Evolutionary conservation across 169 alveolate species (phyloP).

Genomic region (Plasmodium vivax): DNA sequence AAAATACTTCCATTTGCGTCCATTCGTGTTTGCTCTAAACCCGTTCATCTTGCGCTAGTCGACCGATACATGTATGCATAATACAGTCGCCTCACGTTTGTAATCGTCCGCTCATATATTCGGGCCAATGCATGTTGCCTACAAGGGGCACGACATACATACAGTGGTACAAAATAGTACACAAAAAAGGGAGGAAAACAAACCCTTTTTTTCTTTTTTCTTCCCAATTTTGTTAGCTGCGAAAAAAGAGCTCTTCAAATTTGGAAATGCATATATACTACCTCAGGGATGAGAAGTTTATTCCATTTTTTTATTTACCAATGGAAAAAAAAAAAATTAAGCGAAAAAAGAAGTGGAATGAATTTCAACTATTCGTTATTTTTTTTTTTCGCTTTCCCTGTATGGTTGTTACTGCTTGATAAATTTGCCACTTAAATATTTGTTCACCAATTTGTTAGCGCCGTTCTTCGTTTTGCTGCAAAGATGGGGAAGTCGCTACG

Average conservation of each 20-base stretch:
- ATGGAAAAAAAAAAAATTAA: background rate
- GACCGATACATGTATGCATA: background rate
- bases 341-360: background rate
- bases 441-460: background rate
- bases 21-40: conserved; percentile 24
- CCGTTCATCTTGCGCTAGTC: conserved; percentile 30
- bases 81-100: background rate
- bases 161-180: background rate
- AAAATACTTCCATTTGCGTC: conserved; percentile 2
- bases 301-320: background rate
- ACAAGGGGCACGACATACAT: background rate
- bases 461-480: background rate
- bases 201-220: background rate
- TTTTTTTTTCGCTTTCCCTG: background rate
- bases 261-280: background rate
- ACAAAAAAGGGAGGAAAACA: background rate
- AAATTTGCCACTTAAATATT: background rate
- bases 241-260: background rate
- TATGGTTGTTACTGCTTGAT: background rate
- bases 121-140: background rate
- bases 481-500: background rate
- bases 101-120: background rate
- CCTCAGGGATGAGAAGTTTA: background rate
- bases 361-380: background rate
- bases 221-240: background rate